These are phyloP conservation scores for Phialophora macrospora DNA, from an alignment of 2,329 filamentous ascomycete genomes.

Conservation along the genomic window DNA sequence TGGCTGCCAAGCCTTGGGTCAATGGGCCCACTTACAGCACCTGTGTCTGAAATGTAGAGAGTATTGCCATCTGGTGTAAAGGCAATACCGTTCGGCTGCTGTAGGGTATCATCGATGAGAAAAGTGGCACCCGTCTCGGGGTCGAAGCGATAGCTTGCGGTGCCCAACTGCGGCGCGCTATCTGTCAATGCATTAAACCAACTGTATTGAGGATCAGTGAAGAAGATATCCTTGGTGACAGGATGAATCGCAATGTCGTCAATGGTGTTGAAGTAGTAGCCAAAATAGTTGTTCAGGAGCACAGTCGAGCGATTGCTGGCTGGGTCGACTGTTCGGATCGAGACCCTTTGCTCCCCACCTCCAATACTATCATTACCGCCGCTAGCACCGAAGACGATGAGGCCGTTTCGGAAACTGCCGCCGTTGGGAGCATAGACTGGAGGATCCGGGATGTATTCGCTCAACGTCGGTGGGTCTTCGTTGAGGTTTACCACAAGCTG, in stretches of 20 bases:
- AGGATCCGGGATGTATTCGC: constrained; percentile 46
- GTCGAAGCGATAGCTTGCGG: constrained; percentile 48
- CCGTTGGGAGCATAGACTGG: constrained; percentile 54
- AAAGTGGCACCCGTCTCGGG: constrained; percentile 44
- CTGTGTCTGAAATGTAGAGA: constrained; percentile 51
- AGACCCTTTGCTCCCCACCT: constrained; percentile 48
- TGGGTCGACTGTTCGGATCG: constrained; percentile 53
- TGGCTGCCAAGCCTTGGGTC: constrained; percentile 38
- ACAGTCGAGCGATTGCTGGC: constrained; percentile 49
- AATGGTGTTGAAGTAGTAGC: constrained; percentile 52
- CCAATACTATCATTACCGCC: constrained; percentile 47
- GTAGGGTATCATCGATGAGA: constrained; percentile 48
- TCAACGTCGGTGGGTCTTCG: constrained; percentile 48
- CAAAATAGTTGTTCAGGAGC: constrained; percentile 55
- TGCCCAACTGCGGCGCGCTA: constrained; percentile 45
- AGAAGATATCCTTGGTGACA: constrained; percentile 54
- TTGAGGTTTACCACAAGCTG: constrained; percentile 52
- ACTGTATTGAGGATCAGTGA: constrained; percentile 54
- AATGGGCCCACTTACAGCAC: constrained; percentile 41
- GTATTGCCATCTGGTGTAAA: constrained; percentile 49
- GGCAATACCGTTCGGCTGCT: constrained; percentile 51
- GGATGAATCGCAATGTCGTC: constrained; percentile 52
- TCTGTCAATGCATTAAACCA: constrained; percentile 47
- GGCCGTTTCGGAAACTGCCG: constrained; percentile 48
- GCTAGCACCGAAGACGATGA: constrained; percentile 48